phyloP scores from a whole-genome alignment of 768 basidiomycete genomes.

The Auricularia sp. region DNA sequence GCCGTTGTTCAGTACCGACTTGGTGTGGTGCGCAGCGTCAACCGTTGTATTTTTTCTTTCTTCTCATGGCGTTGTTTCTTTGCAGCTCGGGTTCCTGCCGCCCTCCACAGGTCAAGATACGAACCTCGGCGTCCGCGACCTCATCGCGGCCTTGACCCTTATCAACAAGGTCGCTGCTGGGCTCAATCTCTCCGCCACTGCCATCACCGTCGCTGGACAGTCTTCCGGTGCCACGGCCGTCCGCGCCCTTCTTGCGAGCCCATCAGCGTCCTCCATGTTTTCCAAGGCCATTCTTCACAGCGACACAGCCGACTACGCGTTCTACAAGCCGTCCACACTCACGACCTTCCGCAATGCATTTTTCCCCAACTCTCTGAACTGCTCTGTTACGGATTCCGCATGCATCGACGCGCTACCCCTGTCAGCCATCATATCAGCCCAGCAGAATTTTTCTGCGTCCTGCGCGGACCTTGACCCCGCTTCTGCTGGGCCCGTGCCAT shows the following conservation, averaged over 20 bases:
- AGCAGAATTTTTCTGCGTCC: slow-evolving; percentile 34
- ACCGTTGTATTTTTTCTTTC: background rate
- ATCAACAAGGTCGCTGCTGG: slow-evolving; percentile 44
- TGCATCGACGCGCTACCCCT: slow-evolving; percentile 46
- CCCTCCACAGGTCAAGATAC: slow-evolving; percentile 35
- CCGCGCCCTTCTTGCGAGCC: slow-evolving; percentile 61
- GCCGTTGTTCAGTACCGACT: slow-evolving; percentile 76
- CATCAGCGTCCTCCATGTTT: slow-evolving; percentile 64
- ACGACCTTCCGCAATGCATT: slow-evolving; percentile 42
- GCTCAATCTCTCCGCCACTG: slow-evolving; percentile 51
- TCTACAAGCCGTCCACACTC: slow-evolving; percentile 47
- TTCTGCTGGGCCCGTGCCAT: slow-evolving; percentile 45
- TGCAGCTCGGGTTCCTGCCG: slow-evolving; percentile 63
- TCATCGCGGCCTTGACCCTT: slow-evolving; percentile 56
- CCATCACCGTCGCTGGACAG: slow-evolving; percentile 76
- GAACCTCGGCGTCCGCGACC: slow-evolving; percentile 63
- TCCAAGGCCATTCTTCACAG: slow-evolving; percentile 75
- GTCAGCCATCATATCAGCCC: slow-evolving; percentile 41
- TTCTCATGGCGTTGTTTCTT: background rate
- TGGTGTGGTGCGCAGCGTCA: slow-evolving; percentile 44
- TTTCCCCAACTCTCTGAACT: slow-evolving; percentile 37
- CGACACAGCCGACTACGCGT: slow-evolving; percentile 78
- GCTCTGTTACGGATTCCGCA: slow-evolving; percentile 31
- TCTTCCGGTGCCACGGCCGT: slow-evolving; percentile 73
- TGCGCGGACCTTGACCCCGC: slow-evolving; percentile 35